A percentile compares a stretch with the other conserved stretches of the same genome.
Evolutionary conservation across 768 basidiomycete species (phyloP).

Genomic region (Tricholoma terreum): DNA sequence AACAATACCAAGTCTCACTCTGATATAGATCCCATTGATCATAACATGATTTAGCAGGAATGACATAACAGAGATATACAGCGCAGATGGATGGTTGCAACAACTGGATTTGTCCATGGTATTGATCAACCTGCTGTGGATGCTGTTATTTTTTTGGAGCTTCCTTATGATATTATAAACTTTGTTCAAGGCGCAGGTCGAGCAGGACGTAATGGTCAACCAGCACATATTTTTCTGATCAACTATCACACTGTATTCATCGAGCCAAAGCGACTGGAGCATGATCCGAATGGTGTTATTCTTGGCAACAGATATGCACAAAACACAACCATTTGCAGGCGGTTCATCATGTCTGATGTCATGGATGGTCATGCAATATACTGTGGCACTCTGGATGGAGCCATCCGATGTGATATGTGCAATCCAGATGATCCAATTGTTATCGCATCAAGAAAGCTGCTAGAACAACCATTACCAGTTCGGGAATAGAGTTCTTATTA

Average conservation of each 20-base stretch:
- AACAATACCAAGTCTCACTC: background rate
- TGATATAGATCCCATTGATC: no score
- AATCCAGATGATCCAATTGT: background rate
- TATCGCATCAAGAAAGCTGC: no score
- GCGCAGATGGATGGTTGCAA: constrained; percentile 21
- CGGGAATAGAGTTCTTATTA: no score
- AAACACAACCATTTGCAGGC: background rate
- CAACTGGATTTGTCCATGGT: constrained; percentile 20
- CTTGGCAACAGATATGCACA: background rate
- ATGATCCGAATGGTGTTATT: background rate
- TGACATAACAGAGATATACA: background rate
- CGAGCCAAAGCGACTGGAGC: background rate
- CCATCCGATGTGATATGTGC: background rate
- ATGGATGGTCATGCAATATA: background rate
- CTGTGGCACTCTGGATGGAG: background rate
- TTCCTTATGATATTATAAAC: constrained; percentile 18
- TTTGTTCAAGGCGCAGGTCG: constrained; percentile 19
- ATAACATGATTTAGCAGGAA: background rate
- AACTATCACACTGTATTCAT: background rate
- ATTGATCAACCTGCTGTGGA: constrained; percentile 17
- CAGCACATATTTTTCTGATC: background rate
- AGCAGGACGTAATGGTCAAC: constrained; percentile 10
- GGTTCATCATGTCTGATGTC: background rate
- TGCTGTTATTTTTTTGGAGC: constrained; percentile 11
- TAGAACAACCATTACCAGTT: no score